phyloP scores from a whole-genome alignment of 1,284 basidiomycete genomes.

The Apiotrichum brassicae region DNA sequence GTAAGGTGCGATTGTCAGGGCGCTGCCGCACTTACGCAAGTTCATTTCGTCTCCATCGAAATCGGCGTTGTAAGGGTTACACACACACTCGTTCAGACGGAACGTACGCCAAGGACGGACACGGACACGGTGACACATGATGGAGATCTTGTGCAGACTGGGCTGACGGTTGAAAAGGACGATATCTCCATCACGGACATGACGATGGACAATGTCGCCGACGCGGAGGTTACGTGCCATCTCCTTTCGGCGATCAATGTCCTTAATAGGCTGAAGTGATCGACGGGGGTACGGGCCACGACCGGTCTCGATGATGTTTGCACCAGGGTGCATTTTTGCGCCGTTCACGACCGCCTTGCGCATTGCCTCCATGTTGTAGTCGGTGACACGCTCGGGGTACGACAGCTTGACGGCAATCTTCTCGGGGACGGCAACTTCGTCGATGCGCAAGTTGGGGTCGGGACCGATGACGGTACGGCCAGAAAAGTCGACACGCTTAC shows the following conservation, averaged over 20 bases:
- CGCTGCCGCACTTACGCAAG: constrained; percentile 59
- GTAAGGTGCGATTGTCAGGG: constrained; percentile 1
- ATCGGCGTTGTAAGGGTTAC: constrained; percentile 98
- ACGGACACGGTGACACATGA: constrained; percentile 92
- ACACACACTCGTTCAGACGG: constrained; percentile 97
- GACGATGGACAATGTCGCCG: constrained; percentile 50
- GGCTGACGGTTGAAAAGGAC: constrained; percentile 99
- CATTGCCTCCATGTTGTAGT: constrained; percentile 79
- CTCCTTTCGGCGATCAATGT: constrained; percentile 30
- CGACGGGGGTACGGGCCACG: constrained; percentile 17
- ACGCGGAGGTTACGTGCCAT: constrained; percentile 40
- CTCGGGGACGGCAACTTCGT: constrained; percentile 95
- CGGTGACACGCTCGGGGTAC: constrained; percentile 91
- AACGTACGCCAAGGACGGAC: constrained; percentile 97
- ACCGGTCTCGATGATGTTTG: constrained; percentile 76
- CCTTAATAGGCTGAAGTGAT: constrained; percentile 28
- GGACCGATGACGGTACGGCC: constrained; percentile 98
- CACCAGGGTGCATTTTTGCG: constrained; percentile 86
- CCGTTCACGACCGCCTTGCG: constrained; percentile 81
- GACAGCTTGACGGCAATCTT: constrained; percentile 93
- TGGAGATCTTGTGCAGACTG: constrained; percentile 95
- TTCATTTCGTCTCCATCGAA: constrained; percentile 99
- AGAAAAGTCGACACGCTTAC: constrained; percentile 98
- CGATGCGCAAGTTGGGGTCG: constrained; percentile 95
- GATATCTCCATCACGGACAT: constrained; percentile 93